These are phyloP conservation scores for Beauveria sp. DNA, from an alignment of 2,329 filamentous ascomycete species.

Conservation along the genomic window DNA sequence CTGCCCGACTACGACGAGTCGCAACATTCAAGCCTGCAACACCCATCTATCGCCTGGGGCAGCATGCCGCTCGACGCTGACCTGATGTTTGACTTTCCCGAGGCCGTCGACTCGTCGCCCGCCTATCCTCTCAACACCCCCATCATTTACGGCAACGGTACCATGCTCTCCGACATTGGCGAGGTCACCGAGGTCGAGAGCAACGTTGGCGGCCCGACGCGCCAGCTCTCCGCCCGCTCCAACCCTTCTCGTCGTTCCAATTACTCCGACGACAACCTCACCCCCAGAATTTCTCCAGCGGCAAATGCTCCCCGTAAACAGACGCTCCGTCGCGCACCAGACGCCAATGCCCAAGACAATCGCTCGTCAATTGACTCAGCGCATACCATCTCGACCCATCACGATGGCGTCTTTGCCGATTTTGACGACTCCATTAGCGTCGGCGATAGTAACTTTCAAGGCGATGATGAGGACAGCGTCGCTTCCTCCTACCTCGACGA, in stretches of 20 bases:
- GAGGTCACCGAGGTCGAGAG: conserved; percentile 49
- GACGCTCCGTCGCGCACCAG: conserved; percentile 38
- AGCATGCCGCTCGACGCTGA: conserved; percentile 31
- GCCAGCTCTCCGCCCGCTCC: conserved; percentile 24
- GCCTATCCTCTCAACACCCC: conserved; percentile 49
- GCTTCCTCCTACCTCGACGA: conserved; percentile 47
- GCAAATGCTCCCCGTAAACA: conserved; percentile 32
- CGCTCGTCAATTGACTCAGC: conserved; percentile 51
- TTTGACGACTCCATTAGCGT: conserved; percentile 56
- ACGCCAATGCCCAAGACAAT: conserved; percentile 35
- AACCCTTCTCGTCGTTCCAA: conserved; percentile 19
- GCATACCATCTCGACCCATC: conserved; percentile 47
- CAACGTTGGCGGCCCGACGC: conserved; percentile 35
- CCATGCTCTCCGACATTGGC: conserved; percentile 60
- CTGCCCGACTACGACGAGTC: conserved; percentile 64
- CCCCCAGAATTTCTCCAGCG: conserved; percentile 34
- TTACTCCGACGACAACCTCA: conserved; percentile 25
- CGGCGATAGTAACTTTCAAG: conserved; percentile 58
- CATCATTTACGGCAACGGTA: conserved; percentile 62
- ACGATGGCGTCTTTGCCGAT: conserved; percentile 43
- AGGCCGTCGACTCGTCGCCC: conserved; percentile 27
- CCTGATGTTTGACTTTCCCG: conserved; percentile 30
- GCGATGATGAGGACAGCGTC: conserved; percentile 60
- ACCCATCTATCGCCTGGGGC: conserved; percentile 46
- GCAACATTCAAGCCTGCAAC: conserved; percentile 43